Evolutionary conservation across 768 basidiomycete genomes (phyloP).

Genomic region (Mycena vitilis): DNA sequence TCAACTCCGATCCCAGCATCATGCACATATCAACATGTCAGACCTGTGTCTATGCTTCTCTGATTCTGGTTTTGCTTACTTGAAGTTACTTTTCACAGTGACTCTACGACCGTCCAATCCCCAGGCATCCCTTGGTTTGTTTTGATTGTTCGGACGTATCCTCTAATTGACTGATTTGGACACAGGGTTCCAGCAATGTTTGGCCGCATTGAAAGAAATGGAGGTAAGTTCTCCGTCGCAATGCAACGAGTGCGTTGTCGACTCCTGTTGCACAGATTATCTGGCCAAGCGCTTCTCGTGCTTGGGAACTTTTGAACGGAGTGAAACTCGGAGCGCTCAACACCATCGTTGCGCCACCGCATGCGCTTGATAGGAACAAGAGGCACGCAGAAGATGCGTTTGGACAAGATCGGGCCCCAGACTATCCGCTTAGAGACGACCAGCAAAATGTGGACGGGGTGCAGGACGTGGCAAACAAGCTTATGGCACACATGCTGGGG

Average conservation of each 20-base stretch:
- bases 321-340: slow-evolving; percentile 67
- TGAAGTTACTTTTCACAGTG: slow-evolving; percentile 54
- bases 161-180: background rate
- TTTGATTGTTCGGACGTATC: slow-evolving; percentile 1
- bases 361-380: slow-evolving; percentile 61
- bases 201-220: slow-evolving; percentile 74
- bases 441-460: slow-evolving; percentile 56
- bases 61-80: slow-evolving; percentile 33
- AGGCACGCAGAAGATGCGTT: slow-evolving; percentile 73
- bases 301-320: slow-evolving; percentile 75
- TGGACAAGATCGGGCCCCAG: slow-evolving; percentile 62
- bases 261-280: slow-evolving; percentile 55
- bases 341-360: slow-evolving; percentile 49
- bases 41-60: slow-evolving; percentile 39
- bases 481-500: slow-evolving; percentile 81
- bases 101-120: slow-evolving; percentile 77
- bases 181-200: slow-evolving; percentile 63
- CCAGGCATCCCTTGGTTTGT: slow-evolving; percentile 68
- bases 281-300: slow-evolving; percentile 78
- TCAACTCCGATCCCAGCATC: slow-evolving; percentile 58
- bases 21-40: slow-evolving; percentile 83
- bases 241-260: background rate
- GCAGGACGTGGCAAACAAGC: slow-evolving; percentile 71
- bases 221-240: slow-evolving; percentile 55
- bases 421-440: slow-evolving; percentile 47